Conservation (phyloP, 2,329 filamentous ascomycete genomes). For the Ilyonectria mors-panacis region DNA sequence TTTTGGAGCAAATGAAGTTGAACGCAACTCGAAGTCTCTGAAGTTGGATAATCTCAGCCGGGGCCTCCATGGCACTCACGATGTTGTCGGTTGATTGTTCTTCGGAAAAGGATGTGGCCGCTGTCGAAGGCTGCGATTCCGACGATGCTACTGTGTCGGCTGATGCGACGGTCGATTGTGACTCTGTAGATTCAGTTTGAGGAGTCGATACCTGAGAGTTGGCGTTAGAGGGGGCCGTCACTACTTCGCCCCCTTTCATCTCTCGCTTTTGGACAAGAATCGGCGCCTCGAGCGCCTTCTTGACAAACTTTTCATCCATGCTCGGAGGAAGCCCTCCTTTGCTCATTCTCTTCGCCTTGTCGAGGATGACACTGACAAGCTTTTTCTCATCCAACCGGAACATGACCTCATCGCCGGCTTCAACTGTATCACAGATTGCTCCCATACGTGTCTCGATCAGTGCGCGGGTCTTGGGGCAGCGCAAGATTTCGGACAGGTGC, state of each 20-base stretch:
- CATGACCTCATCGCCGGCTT: conserved; percentile 88
- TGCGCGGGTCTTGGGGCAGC: conserved; percentile 61
- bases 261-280: conserved; percentile 77
- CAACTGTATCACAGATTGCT: conserved; percentile 83
- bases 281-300: conserved; percentile 81
- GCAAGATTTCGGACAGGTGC: conserved; percentile 72
- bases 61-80: conserved; percentile 61
- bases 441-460: conserved; percentile 77
- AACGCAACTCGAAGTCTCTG: conserved; percentile 77
- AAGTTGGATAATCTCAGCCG: conserved; percentile 67
- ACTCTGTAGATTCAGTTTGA: conserved; percentile 53
- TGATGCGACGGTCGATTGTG: conserved; percentile 59
- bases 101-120: conserved; percentile 60
- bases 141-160: conserved; percentile 53
- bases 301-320: conserved; percentile 89
- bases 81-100: conserved; percentile 53
- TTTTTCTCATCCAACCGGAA: conserved; percentile 84
- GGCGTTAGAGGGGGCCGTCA: conserved; percentile 23
- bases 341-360: conserved; percentile 81
- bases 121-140: conserved; percentile 60
- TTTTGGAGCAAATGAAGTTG: conserved; percentile 73
- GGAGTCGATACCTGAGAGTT: conserved; percentile 42
- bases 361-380: conserved; percentile 74
- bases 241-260: conserved; percentile 50
- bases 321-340: conserved; percentile 78